Evolutionary conservation across 352 stramenopile genomes (phyloP).

Genomic region (Globisporangium abappressorium): DNA sequence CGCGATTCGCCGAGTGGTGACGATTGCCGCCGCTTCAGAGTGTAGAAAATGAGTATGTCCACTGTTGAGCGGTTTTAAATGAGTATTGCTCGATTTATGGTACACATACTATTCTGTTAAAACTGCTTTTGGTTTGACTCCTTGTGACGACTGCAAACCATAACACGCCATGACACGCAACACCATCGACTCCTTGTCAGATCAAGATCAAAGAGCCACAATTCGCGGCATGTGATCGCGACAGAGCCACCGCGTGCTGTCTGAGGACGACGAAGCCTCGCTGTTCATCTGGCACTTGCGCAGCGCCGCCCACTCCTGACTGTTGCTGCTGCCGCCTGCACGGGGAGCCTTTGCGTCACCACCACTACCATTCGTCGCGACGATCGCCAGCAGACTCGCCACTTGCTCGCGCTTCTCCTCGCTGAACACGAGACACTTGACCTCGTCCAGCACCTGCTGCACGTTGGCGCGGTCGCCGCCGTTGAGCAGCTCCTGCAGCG

Average conservation of each 20-base stretch:
- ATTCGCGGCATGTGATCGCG: conserved; percentile 18
- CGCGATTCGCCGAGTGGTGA: no score
- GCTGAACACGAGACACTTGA: conserved; percentile 53
- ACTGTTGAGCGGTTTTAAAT: no score
- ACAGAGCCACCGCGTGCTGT: conserved; percentile 52
- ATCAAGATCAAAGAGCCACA: background rate
- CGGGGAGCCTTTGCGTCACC: background rate
- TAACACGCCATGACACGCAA: no score
- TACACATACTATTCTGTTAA: no score
- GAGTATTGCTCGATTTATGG: no score
- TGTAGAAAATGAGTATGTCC: no score
- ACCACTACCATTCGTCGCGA: conserved; percentile 15
- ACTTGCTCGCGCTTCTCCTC: conserved; percentile 63
- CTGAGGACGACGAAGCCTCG: conserved; percentile 18
- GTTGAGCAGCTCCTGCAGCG: conserved; percentile 48
- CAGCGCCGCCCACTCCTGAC: conserved; percentile 35
- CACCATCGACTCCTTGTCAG: no score
- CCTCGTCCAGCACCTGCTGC: conserved; percentile 48
- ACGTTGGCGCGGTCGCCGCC: conserved; percentile 28
- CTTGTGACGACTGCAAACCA: no score
- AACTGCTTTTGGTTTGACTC: no score
- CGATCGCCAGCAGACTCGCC: conserved; percentile 50
- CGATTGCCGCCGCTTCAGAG: no score
- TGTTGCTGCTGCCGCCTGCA: conserved; percentile 4
- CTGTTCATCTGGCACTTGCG: conserved; percentile 31